A percentile compares a stretch with the other conserved stretches of the same genome.
phyloP scores from a whole-genome alignment of 257 asterid genomes.

The Anisodus tanguticus region DNA sequence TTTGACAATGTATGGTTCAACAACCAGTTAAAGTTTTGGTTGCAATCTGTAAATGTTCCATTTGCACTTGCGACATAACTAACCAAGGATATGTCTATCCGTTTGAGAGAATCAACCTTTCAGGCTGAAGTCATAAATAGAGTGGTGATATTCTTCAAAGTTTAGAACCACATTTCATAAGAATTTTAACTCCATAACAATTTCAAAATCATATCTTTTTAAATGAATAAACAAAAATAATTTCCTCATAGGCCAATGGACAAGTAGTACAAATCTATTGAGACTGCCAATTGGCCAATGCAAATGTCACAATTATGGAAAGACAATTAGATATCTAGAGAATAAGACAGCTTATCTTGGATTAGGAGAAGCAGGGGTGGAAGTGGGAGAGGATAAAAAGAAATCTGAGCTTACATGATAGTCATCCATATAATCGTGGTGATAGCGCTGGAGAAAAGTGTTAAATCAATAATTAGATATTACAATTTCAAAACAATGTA shows the following conservation, averaged over 20 bases:
- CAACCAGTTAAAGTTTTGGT: not conserved
- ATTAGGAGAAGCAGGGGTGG: not conserved
- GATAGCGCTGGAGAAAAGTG: constrained; percentile 61
- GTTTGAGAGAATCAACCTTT: not conserved
- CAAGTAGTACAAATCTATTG: not conserved
- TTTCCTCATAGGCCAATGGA: not conserved
- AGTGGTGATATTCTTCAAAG: constrained; percentile 8
- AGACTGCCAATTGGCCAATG: not conserved
- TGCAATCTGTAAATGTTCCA: not conserved
- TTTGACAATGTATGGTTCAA: not conserved
- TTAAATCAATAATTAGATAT: constrained; percentile 27
- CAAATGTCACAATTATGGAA: not conserved
- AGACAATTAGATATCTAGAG: not conserved
- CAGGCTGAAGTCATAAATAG: not conserved
- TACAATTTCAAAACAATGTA: constrained; percentile 18
- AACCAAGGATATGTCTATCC: not conserved
- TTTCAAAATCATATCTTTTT: not conserved
- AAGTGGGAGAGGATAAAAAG: not conserved
- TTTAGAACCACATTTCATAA: constrained; percentile 12
- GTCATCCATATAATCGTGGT: constrained; percentile 69
- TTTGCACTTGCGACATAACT: not conserved
- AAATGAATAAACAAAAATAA: not conserved
- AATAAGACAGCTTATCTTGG: not conserved
- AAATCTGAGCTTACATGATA: constrained; percentile 67
- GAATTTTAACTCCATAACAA: not conserved